Conservation (phyloP, 306 rosid species). For the Cotoneaster glaucophyllus region DNA sequence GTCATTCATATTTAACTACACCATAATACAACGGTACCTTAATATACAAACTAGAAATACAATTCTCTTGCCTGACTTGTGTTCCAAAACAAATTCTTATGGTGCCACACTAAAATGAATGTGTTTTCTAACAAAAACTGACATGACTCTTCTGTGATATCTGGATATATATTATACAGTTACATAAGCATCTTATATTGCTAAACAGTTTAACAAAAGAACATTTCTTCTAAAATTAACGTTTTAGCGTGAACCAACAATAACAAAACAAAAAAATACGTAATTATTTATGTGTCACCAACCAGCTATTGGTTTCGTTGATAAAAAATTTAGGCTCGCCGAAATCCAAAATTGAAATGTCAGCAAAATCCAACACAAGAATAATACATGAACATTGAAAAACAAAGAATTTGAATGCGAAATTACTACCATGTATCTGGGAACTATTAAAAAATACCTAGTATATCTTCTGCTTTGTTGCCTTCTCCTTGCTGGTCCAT, state of each 20-base stretch:
- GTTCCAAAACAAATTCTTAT: too few species aligned
- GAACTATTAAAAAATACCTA: conserved; percentile 13
- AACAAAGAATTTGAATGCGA: background rate
- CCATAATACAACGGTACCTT: background rate
- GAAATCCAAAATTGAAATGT: background rate
- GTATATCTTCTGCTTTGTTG: conserved; percentile 13
- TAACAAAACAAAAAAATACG: background rate
- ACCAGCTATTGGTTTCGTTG: background rate
- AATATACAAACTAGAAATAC: background rate
- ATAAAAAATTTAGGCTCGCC: background rate
- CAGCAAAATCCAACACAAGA: background rate
- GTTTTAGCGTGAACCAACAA: background rate
- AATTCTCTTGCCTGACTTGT: background rate
- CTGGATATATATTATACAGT: too few species aligned
- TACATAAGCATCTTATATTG: too few species aligned
- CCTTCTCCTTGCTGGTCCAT: conserved; percentile 38
- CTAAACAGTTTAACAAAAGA: too few species aligned
- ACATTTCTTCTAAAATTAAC: background rate
- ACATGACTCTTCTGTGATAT: background rate
- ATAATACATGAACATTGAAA: background rate
- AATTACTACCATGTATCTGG: background rate
- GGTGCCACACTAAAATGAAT: background rate
- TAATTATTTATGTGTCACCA: conserved; percentile 2
- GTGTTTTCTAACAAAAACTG: background rate
- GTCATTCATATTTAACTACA: background rate